These are phyloP conservation scores for Gastrodia elata DNA, from an alignment of 106 monocot species.

Conservation along the genomic window DNA sequence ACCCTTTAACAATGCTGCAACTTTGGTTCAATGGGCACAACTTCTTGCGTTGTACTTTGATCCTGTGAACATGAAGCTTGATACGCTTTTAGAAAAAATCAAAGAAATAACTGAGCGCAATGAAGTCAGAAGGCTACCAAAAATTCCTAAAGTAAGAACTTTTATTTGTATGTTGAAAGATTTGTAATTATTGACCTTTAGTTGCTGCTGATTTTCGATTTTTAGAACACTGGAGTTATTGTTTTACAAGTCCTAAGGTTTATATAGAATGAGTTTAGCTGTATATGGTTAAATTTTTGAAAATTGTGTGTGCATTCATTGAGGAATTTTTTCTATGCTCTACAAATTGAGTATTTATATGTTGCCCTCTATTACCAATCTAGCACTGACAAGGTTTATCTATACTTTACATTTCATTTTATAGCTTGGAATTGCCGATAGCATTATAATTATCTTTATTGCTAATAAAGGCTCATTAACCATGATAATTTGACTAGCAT, in stretches of 20 bases:
- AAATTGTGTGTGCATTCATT: neutral
- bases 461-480: neutral
- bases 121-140: slow-evolving; percentile 90
- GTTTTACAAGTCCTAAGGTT: neutral
- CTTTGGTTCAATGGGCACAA: slow-evolving; percentile 29
- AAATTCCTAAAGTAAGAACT: slow-evolving; percentile 88
- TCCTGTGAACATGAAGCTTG: slow-evolving; percentile 36
- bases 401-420: neutral
- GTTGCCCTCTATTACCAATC: neutral
- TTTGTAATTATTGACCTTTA: neutral
- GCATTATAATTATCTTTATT: neutral
- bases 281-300: neutral
- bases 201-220: neutral
- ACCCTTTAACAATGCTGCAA: slow-evolving; percentile 15
- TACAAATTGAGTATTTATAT: neutral
- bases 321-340: neutral
- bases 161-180: neutral
- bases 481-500: neutral
- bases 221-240: neutral
- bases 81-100: slow-evolving; percentile 36
- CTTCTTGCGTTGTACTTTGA: slow-evolving; percentile 54
- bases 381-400: neutral
- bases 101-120: slow-evolving; percentile 97
- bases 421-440: neutral
- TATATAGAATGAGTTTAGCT: neutral